phyloP scores from a whole-genome alignment of 2,329 filamentous ascomycete species.

The Bertia moriformis region DNA sequence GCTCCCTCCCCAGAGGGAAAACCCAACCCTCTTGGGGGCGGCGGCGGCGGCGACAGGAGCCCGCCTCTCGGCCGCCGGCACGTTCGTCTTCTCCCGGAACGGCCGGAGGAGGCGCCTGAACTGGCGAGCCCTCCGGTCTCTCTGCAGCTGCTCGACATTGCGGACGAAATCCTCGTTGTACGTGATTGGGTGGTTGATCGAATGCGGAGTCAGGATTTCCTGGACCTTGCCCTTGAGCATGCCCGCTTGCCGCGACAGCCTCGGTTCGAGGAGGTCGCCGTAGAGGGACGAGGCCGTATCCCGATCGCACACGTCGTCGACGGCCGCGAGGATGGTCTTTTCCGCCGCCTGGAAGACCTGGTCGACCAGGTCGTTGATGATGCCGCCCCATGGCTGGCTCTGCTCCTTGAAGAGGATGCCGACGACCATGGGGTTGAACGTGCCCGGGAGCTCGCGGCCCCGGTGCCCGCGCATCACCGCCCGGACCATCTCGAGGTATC shows the following conservation, averaged over 20 bases:
- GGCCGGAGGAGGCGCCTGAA: slow-evolving; percentile 1
- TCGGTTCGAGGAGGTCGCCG: slow-evolving; percentile 6
- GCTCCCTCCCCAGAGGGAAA: too few species aligned
- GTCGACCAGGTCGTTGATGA: slow-evolving; percentile 6
- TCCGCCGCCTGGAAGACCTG: slow-evolving; percentile 8
- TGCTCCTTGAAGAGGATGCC: slow-evolving; percentile 16
- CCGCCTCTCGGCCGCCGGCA: too few species aligned
- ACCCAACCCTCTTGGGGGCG: too few species aligned
- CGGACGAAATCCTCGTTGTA: slow-evolving; percentile 21
- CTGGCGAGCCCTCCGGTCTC: too few species aligned
- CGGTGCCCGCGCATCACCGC: slow-evolving; percentile 10
- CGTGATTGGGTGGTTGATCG: slow-evolving; percentile 19
- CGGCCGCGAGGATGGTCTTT: slow-evolving; percentile 4
- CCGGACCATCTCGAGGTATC: slow-evolving; percentile 11
- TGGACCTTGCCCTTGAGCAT: slow-evolving; percentile 10
- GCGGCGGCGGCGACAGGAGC: too few species aligned
- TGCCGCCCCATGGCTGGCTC: slow-evolving; percentile 12
- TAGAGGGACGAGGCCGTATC: slow-evolving; percentile 5
- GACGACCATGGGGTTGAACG: slow-evolving; percentile 17
- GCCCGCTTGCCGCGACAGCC: slow-evolving; percentile 1
- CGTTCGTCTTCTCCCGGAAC: neutral
- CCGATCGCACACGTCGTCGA: slow-evolving; percentile 8
- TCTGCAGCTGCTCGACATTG: slow-evolving; percentile 14
- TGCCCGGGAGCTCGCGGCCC: slow-evolving; percentile 19
- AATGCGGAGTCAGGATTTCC: slow-evolving; percentile 12